Evolutionary conservation across 1,284 basidiomycete genomes (phyloP), one percentile per base, ranked within the genome.

Genomic region (Ustilago loliicola): DNA sequence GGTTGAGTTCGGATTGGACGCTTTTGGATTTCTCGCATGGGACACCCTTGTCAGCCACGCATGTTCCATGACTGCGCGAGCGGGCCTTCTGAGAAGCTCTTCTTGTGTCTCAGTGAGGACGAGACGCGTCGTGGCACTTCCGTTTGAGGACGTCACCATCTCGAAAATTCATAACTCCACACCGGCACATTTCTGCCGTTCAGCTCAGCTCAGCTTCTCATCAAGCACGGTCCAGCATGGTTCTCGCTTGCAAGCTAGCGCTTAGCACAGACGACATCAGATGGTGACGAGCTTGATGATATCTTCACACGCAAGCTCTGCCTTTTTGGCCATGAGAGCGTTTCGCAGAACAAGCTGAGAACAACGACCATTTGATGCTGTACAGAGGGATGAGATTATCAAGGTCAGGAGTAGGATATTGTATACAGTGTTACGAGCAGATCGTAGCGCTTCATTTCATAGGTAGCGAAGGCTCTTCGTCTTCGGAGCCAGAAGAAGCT

Each of bases 401-500:
- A 13, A 36, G 4, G 10, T 36, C 34, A 36, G 34, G 23, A 51
- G 25, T 29, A 4, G 19, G 23, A 32, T 56, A 25, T 23, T 15
- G 54, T 57, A 56, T 42, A n/a, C 36, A 38, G 40, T 11, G 30
- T 21, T 15, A 45, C 15, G 17, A 42, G 9, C 11, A 10, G 21
- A 9, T 10, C 4, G 15, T 56, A 7, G n/a, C 3, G 23, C 51
- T 50, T 52, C 53, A 38, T 50, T 42, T 61, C 11, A 57, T 27
- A 17, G 71, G 66, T 30, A 73, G 29, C 4, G 55, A 53, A 3
- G 58, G 58, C 38, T 72, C 70, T 23, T 72, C 70, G 45, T 67
- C 70, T 34, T 68, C 71, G 19, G 66, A 68, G 45, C 64, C 58
- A 2, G 61, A 61, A 2, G 42, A n/a, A 1, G 23, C 29, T 17